Evolutionary conservation across 305 asterid genomes (phyloP), one percentile per base, ranked within the genome.

Genomic region (Fraxinus ornus): DNA sequence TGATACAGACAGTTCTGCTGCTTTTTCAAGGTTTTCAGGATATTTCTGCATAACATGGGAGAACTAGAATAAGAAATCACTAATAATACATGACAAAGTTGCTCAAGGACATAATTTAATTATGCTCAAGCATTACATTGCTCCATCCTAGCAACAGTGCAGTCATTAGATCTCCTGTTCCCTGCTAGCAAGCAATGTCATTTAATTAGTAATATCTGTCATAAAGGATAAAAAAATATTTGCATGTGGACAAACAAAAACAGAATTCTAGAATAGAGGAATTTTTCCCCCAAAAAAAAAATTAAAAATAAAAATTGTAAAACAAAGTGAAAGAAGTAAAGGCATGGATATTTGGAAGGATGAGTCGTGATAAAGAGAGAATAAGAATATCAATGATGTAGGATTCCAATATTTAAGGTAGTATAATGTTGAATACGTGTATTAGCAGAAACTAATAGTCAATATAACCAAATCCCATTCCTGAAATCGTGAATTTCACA

Each of bases 141-240:
- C 99, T 93, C 99, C 99, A 95, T 85, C 98, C 99, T 78, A 95
- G 98, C 88, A 95, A 86, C 79, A 95, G 91, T 5, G 98, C 97
- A 77, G 99, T 93, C 91, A 76, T 94, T 35, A 95, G 92, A 89
- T 95, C 98, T 85, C 99, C 99, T 2, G 99, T 95, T 85, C 98
- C 99, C 99, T 95, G 94, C 86, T 89, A 85, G 86, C 62, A 76
- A 12, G 81, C 52, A 52, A 83, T 57, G 66, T n/a, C 68, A 57
- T n/a, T 57, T 12, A 1, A 57, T 57, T 57, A 57, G 68, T 57
- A 6, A 19, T n/a, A n/a, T 57, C 8, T n/a, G 26, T 8, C 68
- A n/a, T 57, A 17, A 17, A 57, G 68, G 28, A 57, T 19, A 2
- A 57, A 19, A 2, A n/a, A 57, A 57, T 19, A 57, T n/a, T n/a